Evolutionary conservation across 768 basidiomycete species (phyloP), one percentile per base, ranked within the genome.

Genomic region (Punctularia strigosozonata): DNA sequence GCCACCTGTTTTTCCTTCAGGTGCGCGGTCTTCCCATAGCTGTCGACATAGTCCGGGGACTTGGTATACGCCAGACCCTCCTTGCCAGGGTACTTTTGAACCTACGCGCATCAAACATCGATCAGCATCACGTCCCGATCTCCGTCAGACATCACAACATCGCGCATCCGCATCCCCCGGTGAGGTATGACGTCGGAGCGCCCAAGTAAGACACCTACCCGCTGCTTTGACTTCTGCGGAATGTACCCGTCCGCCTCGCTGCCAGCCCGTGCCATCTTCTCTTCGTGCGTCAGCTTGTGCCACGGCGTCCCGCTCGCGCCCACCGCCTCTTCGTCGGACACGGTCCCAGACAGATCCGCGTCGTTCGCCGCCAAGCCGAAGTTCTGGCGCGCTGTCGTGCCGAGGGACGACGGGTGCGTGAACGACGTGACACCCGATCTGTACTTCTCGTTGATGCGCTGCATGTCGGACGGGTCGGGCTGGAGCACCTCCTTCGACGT

Each of bases 1-100:
- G 10, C 28, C 28, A 10, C 15, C 28, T 30, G 10, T 10, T 10
- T 30, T 15, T 30, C 15, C 28, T 10, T 15, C 28, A 10, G 10
- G 10, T 30, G 10, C 10, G 28, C 28, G 15, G 28, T 10, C 28
- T 30, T 30, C 10, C 15, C 25, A 14, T 37, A 39, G 17, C 18
- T 31, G 5, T 46, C 35, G 12, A 30, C 36, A 6, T 46, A 36
- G 15, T 26, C 25, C 10, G 33, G 17, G 18, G 31, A 25, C 25
- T 46, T 48, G 7, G 44, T 48, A 25, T 46, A 43, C 10, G 43
- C 36, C 26, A 20, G 38, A 4, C 31, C 44, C 18, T 44, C 32
- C 4, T 37, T 40, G 28, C 25, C 28, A 3, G 47, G 35, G 10
- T 40, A 42, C 39, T 31, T 40, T 10, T 4, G 36, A 33, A 18